These are phyloP conservation scores for Alternaria novae-zelandiae DNA, from an alignment of 2,329 filamentous ascomycete species.

Conservation along the genomic window DNA sequence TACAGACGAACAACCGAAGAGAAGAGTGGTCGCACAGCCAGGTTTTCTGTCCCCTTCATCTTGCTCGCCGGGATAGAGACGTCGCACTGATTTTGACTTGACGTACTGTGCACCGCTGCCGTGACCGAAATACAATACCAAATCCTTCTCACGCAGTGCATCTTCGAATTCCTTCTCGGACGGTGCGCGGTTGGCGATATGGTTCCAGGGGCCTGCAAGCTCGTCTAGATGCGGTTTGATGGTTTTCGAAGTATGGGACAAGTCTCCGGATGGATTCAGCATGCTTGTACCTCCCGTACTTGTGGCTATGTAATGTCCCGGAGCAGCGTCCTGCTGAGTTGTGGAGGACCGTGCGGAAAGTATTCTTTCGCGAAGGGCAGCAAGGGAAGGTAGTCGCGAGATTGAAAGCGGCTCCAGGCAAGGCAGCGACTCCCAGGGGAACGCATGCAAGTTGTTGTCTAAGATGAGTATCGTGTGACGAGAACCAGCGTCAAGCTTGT, in stretches of 20 bases:
- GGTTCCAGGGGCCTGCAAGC: constrained; percentile 64
- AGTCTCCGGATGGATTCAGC: constrained; percentile 86
- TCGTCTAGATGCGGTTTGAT: constrained; percentile 71
- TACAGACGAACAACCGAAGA: constrained; percentile 94
- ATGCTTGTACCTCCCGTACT: constrained; percentile 72
- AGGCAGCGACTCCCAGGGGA: constrained; percentile 95
- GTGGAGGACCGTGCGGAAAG: constrained; percentile 55
- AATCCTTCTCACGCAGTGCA: constrained; percentile 69
- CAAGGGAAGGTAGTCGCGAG: constrained; percentile 86
- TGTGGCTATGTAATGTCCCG: constrained; percentile 58
- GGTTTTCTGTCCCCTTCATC: constrained; percentile 20
- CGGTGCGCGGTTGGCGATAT: constrained; percentile 72
- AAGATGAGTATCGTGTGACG: constrained; percentile 86
- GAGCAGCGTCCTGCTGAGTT: constrained; percentile 13
- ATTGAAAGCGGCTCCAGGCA: constrained; percentile 81
- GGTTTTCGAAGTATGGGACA: constrained; percentile 77
- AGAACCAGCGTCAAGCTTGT: constrained; percentile 44
- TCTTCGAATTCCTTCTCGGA: constrained; percentile 77
- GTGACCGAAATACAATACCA: constrained; percentile 95
- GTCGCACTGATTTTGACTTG: constrained; percentile 79
- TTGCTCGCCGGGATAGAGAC: constrained; percentile 63
- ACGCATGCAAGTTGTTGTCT: constrained; percentile 87
- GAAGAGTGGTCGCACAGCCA: constrained; percentile 76
- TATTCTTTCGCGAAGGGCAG: constrained; percentile 79
- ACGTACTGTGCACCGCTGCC: constrained; percentile 96